These are phyloP conservation scores for Puccinia coronata DNA, from an alignment of 1,284 basidiomycete species.

Conservation along the genomic window DNA sequence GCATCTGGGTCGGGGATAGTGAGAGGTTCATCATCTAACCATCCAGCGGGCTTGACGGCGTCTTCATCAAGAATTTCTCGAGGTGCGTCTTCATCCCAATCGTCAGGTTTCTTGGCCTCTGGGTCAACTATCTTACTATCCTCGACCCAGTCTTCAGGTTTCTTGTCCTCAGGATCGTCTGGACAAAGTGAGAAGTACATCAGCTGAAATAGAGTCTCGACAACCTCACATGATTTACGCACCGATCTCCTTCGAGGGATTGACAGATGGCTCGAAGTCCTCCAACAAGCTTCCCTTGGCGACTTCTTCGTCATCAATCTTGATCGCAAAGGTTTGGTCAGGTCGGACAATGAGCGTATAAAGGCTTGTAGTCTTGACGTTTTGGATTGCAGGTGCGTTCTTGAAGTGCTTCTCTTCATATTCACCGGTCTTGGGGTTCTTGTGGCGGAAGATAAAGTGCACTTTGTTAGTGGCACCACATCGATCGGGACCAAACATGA, in stretches of 20 bases:
- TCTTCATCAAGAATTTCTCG: conserved; percentile 84
- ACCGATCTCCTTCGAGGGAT: conserved; percentile 85
- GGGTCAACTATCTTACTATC: conserved; percentile 80
- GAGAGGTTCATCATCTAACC: conserved; percentile 86
- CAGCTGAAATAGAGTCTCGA: background rate
- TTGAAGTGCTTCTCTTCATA: conserved; percentile 96
- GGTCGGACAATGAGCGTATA: conserved; percentile 84
- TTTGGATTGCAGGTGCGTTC: conserved; percentile 76
- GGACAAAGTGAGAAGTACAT: conserved; percentile 48
- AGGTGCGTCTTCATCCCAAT: conserved; percentile 95
- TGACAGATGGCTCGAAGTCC: conserved; percentile 92
- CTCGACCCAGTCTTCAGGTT: conserved; percentile 94
- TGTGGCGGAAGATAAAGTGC: conserved; percentile 97
- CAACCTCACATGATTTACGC: background rate
- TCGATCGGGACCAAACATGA: conserved; percentile 90
- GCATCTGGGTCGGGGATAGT: conserved; percentile 80
- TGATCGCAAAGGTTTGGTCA: conserved; percentile 90
- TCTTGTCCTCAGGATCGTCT: conserved; percentile 82
- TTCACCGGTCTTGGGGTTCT: conserved; percentile 84
- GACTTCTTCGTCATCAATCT: conserved; percentile 82
- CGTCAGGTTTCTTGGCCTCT: conserved; percentile 71
- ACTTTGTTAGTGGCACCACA: conserved; percentile 65
- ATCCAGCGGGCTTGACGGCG: conserved; percentile 87
- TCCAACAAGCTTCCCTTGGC: conserved; percentile 81
- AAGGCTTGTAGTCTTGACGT: conserved; percentile 83